Base-by-base conservation (phyloP, 1,284 basidiomycete genomes). In the Naganishia sp. region DNA sequence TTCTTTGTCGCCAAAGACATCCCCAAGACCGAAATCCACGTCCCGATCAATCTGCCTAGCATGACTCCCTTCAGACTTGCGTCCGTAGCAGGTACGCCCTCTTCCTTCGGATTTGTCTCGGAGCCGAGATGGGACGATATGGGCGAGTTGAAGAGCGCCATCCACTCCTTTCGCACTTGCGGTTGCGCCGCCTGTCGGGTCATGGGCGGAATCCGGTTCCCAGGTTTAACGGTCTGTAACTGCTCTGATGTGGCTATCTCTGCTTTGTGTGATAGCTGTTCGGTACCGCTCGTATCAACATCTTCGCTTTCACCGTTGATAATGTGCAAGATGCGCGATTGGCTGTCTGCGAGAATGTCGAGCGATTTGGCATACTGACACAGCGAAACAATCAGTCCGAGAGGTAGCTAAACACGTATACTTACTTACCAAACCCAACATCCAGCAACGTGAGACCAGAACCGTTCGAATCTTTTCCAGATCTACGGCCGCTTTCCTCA, bases 361-460 rank as follows among this genome's bases (percentile, higher is more conserved):
- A 65, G 55, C 25, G 31, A 57, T 52, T 65, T 65, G 15, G 10
- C 25, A 43, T 65, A 44, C 64, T 65, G 33, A n/a, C 21, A 45
- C 25, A 11, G 23, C 18, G 23, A 23, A 21, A 60, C n/a, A 39
- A n/a, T 33, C 42, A 53, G 21, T n/a, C 13, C 42, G 13, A 21
- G 33, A 11, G 48, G 23, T 16, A 6, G 23, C 11, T 18, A n/a
- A 36, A 9, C 31, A 6, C 23, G 42, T 13, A 3, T 28, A 6
- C 5, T 54, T 13, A 65, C 64, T 43, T 33, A 59, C 64, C 55
- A 65, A 33, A 1, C 64, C 55, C 11, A 65, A 48, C 46, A 57
- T 56, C 54, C 55, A 57, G 55, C 64, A 65, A 33, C 50, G 50
- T 15, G 54, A 57, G 11, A 53, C 36, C 13, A 65, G 31, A 15